Base-by-base conservation (phyloP, 192 early-diverging fungal species). In the Coemansia nantahalensis region DNA sequence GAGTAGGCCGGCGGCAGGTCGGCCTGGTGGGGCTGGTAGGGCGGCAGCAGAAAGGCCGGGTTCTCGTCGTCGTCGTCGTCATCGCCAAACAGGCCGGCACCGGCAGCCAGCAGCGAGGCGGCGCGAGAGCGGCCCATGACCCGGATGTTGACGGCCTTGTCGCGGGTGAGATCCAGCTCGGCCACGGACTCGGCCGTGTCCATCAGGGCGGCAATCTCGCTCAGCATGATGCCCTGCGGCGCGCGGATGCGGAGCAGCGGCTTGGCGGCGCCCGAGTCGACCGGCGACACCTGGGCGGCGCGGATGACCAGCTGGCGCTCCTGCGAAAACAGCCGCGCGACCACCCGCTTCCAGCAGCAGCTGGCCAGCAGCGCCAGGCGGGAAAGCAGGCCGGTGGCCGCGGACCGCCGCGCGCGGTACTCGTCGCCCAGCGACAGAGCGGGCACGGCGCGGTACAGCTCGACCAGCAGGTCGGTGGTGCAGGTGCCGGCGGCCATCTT, bases 81-180 rank as follows among this genome's bases (percentile, higher is more conserved):
- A 13, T 18, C 30, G 13, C 28, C n/a, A 3, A 28, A 28, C 4
- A 28, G 26, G 26, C 26, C 36, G 28, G 46, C 24, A 17, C 40
- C 26, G 3, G 26, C 26, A 3, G 26, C 60, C 34, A 62, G 23
- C 36, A 59, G 34, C 15, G 36, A 45, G 7, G 58, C 42, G 8
- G 70, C 56, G 8, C 70, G 41, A 11, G 59, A 66, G 14, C 70
- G 36, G 10, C 63, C 70, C 41, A 74, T 67, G 26, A 74, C 48
- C 11, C 49, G 48, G 12, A 74, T 66, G 39, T 74, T 74, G 11
- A 67, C 34, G 10, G 42, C 59, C 55, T 74, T 74, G 41, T 74
- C 56, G 13, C 70, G 48, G 0, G 70, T 62, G 17, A 74, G 41
- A 41, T 74, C 59, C 8, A 50, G 17, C 16, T 42, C 9, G 11